Base-by-base conservation (phyloP, 495 filamentous ascomycete species). In the Penicillium coffeae region DNA sequence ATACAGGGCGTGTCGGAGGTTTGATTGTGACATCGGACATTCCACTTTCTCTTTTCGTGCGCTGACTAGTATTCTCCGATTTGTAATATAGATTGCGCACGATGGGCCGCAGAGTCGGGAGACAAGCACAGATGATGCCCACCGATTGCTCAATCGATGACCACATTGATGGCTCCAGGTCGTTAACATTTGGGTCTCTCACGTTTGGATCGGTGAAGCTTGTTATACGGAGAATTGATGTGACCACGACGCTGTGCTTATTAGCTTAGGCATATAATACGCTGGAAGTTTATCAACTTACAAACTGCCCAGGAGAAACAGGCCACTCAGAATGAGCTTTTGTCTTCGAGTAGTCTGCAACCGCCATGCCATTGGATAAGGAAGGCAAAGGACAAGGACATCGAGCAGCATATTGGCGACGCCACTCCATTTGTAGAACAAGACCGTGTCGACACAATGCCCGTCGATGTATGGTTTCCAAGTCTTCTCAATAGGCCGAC, bases 141-240 rank as follows among this genome's bases (percentile, higher is more conserved):
- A 74, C 54, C 10, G 73, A 74, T 32, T 78, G 65, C 43, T 81
- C 77, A 46, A 79, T 66, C 10, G 75, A 68, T 34, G 70, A 75
- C 69, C 76, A 80, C 16, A 71, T 65, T n/a, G 71, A 57, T 8
- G 70, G 61, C 12, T 48, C 37, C 40, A 72, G 45, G 33, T 38
- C 55, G 18, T 44, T 48, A 39, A 47, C 59, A 2, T 58, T 59
- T 4, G 38, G 37, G 38, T 68, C 54, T 4, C 36, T 15, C 9
- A 51, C 33, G 8, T 6, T 40, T 16, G 25, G 18, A 13, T 38
- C 36, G 8, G 44, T 20, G 21, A 59, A 62, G 22, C 49, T 52
- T 12, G 34, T 34, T 9, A 58, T 33, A 3, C 54, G 58, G 20
- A 62, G 42, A 25, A 65, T 41, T 3, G 63, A 66, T 12, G 55